Percentiles rank a stretch among this genome's conserved stretches.
These are phyloP conservation scores for Aspergillus ibericus DNA, from an alignment of 2,329 filamentous ascomycete genomes.

Conservation along the genomic window DNA sequence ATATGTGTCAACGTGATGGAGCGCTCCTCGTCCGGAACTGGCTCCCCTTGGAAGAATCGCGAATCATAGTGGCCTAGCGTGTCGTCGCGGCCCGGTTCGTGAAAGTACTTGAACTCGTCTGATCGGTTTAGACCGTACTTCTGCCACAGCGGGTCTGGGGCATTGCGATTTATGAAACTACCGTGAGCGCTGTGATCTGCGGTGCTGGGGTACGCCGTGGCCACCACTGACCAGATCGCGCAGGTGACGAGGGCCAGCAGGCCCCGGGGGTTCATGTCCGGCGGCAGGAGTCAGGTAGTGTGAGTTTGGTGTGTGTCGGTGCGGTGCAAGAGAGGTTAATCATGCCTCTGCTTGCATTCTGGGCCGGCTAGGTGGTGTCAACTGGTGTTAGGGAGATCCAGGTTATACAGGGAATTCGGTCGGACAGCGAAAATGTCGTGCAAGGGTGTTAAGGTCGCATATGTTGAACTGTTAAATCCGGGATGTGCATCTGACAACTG, in stretches of 20 bases:
- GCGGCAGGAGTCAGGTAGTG: neutral
- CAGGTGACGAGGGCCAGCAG: conserved; percentile 18
- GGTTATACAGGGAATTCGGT: neutral
- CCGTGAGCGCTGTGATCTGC: conserved; percentile 11
- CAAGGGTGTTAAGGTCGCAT: neutral
- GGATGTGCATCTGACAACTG: neutral
- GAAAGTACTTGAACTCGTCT: conserved; percentile 61
- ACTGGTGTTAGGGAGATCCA: neutral
- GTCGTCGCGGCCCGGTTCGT: conserved; percentile 62
- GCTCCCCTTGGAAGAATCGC: conserved; percentile 63
- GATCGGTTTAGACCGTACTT: conserved; percentile 30
- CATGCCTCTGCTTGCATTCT: conserved; percentile 21
- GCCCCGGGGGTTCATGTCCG: conserved; percentile 23
- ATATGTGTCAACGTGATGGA: conserved; percentile 67
- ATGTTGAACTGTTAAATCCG: neutral
- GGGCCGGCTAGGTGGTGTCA: neutral
- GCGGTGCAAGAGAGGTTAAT: neutral
- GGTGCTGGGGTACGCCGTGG: conserved; percentile 18
- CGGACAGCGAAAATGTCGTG: neutral
- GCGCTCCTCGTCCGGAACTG: conserved; percentile 66
- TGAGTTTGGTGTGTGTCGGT: neutral
- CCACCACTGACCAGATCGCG: conserved; percentile 21
- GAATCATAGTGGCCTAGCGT: conserved; percentile 71
- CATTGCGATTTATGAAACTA: conserved; percentile 12
- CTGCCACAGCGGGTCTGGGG: conserved; percentile 20